Evolutionary conservation across 2,329 filamentous ascomycete species (phyloP).

Genomic region (Didymella arachidicola): DNA sequence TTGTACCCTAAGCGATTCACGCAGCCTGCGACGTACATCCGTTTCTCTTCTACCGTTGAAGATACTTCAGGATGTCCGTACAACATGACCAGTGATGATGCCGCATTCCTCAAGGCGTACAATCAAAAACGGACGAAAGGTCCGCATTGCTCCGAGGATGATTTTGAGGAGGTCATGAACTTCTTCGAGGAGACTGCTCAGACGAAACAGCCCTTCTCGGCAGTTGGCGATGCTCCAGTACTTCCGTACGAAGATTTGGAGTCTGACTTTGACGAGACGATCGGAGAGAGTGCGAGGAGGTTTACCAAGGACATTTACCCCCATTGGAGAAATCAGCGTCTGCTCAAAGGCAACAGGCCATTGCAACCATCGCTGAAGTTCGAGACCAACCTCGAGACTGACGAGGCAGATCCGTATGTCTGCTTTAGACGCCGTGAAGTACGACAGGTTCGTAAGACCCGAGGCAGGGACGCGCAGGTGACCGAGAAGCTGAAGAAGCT

Average conservation of each 20-base stretch:
- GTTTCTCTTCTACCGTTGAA: slow-evolving; percentile 97
- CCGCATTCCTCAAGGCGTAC: slow-evolving; percentile 80
- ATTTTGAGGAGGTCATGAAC: slow-evolving; percentile 93
- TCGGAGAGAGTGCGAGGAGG: slow-evolving; percentile 62
- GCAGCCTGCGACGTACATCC: slow-evolving; percentile 91
- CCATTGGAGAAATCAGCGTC: slow-evolving; percentile 81
- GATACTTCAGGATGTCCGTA: slow-evolving; percentile 90
- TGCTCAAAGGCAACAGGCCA: slow-evolving; percentile 71
- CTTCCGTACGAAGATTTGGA: slow-evolving; percentile 66
- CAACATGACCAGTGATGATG: slow-evolving; percentile 93
- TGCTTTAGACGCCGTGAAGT: slow-evolving; percentile 97
- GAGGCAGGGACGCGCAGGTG: slow-evolving; percentile 90
- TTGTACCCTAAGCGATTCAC: slow-evolving; percentile 82
- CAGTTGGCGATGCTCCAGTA: slow-evolving; percentile 86
- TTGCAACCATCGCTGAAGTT: slow-evolving; percentile 87
- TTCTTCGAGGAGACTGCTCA: slow-evolving; percentile 90
- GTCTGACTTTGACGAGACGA: slow-evolving; percentile 67
- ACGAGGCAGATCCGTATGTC: slow-evolving; percentile 96
- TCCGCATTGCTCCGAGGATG: slow-evolving; percentile 80
- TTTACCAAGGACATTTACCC: slow-evolving; percentile 84
- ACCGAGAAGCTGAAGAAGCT: slow-evolving; percentile 93
- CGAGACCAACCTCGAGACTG: slow-evolving; percentile 90
- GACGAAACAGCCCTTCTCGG: slow-evolving; percentile 84
- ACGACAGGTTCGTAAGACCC: slow-evolving; percentile 91
- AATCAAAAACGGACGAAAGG: slow-evolving; percentile 75